Conservation (phyloP, 2,329 filamentous ascomycete species). For the Ophiostoma australiae region DNA sequence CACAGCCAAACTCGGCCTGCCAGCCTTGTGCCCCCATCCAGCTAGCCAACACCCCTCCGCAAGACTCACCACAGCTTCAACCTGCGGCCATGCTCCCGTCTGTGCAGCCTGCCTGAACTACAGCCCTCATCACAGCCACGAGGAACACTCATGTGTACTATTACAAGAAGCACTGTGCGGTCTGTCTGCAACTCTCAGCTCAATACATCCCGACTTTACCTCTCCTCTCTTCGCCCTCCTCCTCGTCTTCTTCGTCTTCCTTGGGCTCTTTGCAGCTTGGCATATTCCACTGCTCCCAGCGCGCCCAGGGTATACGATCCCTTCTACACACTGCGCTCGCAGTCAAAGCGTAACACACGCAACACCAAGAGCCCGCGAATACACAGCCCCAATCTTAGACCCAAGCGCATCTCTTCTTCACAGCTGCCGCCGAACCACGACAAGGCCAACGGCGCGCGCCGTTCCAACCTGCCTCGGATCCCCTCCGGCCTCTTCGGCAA, state of each 20-base stretch:
- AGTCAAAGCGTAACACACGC: not conserved
- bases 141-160: constrained; percentile 16
- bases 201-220: not conserved
- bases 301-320: not conserved
- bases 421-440: not conserved
- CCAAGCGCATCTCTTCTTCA: not conserved
- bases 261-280: not conserved
- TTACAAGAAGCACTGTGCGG: not conserved
- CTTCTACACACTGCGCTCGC: not conserved
- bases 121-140: not conserved
- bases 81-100: not conserved
- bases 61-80: constrained; percentile 21
- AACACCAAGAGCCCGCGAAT: not conserved
- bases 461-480: not conserved
- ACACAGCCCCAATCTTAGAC: no score
- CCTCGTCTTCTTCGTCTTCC: not conserved
- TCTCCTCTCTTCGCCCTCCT: not conserved
- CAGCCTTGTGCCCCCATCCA: not conserved
- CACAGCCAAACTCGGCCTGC: not conserved
- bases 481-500: not conserved
- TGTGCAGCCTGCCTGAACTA: not conserved
- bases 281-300: not conserved
- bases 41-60: not conserved
- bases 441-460: not conserved
- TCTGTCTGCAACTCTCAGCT: not conserved